Evolutionary conservation across 73 alveolate species (phyloP), one percentile per base, ranked within the genome.

Genomic region (Paramecium sexaurelia): DNA sequence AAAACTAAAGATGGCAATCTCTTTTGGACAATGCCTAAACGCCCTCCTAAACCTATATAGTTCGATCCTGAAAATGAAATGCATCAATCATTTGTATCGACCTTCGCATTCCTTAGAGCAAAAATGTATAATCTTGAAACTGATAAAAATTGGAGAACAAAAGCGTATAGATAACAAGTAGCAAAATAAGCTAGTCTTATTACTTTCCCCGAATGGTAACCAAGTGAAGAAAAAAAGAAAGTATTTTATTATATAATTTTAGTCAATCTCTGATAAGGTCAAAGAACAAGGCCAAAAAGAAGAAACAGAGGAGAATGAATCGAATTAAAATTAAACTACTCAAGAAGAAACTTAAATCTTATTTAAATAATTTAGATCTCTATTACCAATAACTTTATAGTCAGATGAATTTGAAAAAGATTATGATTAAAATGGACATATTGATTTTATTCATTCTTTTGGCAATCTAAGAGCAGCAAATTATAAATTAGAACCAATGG

Each of bases 11-110:
- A 96, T 20, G 99, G 99, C 7, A 92, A 95, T 71, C 97, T 95
- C 1, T 97, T 98, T 95, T 98, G 99, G 99, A 91, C 98, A 19
- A 99, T 99, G 55, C 97, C 99, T 19, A 98, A 96, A 92, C 92
- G 98, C 55, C 94, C 97, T 11, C 99, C 99, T 2, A 39, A 35
- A 1, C 87, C 78, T 6, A 88, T 88, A 6, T n/a, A 24, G 24
- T 88, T 33, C 19, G 71, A 68, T 43, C 91, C 85, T 15, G 26
- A 88, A 67, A 55, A 88, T 61, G 61, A 67, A 68, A 27, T 82
- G 7, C 90, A 78, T 45, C n/a, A 20, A 24, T 40, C 13, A 78
- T 78, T 78, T 45, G 73, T 78, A 41, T 37, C 90, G 2, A 78
- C 90, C 6, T 45, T 78, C 19, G 90, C 90, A 7, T 78, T 24